Conservation (phyloP, 148 eudicot species). For the Nepenthes gracilis region DNA sequence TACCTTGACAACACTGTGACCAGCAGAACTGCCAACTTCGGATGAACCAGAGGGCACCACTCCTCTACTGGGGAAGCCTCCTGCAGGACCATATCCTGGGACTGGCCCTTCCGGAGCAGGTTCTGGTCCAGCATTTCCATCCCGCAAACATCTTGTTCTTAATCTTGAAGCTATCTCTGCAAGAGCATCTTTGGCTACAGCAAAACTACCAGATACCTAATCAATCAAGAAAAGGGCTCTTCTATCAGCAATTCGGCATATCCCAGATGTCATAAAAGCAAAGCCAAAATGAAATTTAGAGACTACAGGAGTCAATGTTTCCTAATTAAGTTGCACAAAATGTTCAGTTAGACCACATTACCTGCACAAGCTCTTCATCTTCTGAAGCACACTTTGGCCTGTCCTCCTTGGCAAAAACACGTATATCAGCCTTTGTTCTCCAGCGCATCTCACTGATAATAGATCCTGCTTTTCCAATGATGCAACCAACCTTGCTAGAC, state of each 20-base stretch:
- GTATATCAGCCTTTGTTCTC: constrained; percentile 74
- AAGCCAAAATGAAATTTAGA: background rate
- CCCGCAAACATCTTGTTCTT: constrained; percentile 50
- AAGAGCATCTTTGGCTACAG: constrained; percentile 64
- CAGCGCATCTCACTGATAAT: constrained; percentile 74
- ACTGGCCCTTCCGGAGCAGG: constrained; percentile 30
- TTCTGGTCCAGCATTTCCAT: constrained; percentile 32
- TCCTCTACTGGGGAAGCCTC: constrained; percentile 25
- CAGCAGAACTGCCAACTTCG: constrained; percentile 29
- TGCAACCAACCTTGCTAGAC: constrained; percentile 74
- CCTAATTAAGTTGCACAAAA: background rate
- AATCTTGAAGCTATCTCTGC: constrained; percentile 63
- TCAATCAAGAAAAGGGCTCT: background rate
- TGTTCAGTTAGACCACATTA: constrained; percentile 11
- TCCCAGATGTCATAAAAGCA: background rate
- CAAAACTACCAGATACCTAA: constrained; percentile 66
- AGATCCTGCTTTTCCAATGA: constrained; percentile 78
- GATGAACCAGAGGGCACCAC: constrained; percentile 20
- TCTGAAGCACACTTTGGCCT: constrained; percentile 59
- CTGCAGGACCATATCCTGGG: constrained; percentile 30
- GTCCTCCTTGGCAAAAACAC: constrained; percentile 64
- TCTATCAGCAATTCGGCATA: background rate
- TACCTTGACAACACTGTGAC: constrained; percentile 37
- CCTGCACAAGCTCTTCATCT: constrained; percentile 90
- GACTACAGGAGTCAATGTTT: background rate